A percentile compares a stretch with the other conserved stretches of the same genome.
These are phyloP conservation scores for Iberis pinnata DNA, from an alignment of 345 rosid species.

Conservation along the genomic window DNA sequence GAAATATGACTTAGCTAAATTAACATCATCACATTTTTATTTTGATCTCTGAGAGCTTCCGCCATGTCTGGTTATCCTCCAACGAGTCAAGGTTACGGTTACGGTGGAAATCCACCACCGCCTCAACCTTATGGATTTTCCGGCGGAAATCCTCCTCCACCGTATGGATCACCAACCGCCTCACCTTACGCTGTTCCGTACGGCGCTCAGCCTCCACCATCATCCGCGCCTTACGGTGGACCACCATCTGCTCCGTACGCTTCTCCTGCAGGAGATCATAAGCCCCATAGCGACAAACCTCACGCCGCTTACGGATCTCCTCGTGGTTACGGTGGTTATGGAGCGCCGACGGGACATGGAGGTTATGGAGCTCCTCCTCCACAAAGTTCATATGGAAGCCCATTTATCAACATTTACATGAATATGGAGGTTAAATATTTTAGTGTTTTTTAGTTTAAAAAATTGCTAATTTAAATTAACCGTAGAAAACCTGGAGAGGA, in stretches of 20 bases:
- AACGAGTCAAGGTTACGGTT: conserved; percentile 32
- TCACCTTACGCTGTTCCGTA: conserved; percentile 37
- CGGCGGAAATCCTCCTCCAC: conserved; percentile 29
- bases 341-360: conserved; percentile 54
- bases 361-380: conserved; percentile 46
- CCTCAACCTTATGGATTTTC: conserved; percentile 33
- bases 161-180: conserved; percentile 26
- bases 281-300: conserved; percentile 29
- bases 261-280: conserved; percentile 16
- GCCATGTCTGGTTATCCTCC: conserved; percentile 33
- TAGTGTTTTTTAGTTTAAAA: too few relatives aligned
- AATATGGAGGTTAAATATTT: too few relatives aligned
- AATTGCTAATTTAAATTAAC: too few relatives aligned
- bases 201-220: conserved; percentile 32
- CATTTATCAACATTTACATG: too few relatives aligned
- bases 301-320: conserved; percentile 30
- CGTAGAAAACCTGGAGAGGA: too few relatives aligned
- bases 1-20: background rate
- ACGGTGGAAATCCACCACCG: conserved; percentile 35
- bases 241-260: conserved; percentile 25
- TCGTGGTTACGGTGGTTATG: conserved; percentile 32
- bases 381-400: conserved; percentile 56
- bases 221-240: conserved; percentile 27
- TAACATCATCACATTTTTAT: background rate
- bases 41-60: background rate